A percentile compares a stretch with the other conserved stretches of the same genome.
phyloP scores from a whole-genome alignment of 441 rosid genomes.

The Populus hybrid region DNA sequence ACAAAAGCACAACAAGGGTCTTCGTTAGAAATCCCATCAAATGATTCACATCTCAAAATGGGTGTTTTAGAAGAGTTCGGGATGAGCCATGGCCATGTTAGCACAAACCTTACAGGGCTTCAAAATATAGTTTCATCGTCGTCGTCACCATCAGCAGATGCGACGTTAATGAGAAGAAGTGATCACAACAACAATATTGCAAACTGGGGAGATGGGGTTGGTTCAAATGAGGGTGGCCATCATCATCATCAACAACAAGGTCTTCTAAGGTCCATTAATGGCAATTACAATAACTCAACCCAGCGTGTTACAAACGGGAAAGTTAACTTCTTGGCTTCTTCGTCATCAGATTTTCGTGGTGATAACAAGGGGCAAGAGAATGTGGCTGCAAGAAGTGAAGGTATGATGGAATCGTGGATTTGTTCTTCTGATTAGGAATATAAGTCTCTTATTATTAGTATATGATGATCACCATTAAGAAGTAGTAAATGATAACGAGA shows the following conservation, averaged over 20 bases:
- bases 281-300: conserved; percentile 28
- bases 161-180: conserved; percentile 20
- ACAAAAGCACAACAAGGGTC: conserved; percentile 17
- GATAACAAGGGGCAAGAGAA: conserved; percentile 38
- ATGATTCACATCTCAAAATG: conserved; percentile 30
- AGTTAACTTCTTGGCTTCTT: conserved; percentile 21
- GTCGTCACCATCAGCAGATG: conserved; percentile 9
- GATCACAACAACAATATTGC: conserved; percentile 17
- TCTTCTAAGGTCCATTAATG: conserved; percentile 35
- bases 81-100: conserved; percentile 31
- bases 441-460: neutral
- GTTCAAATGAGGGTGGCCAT: conserved; percentile 17
- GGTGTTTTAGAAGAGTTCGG: conserved; percentile 46
- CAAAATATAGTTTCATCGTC: conserved; percentile 27
- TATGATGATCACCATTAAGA: neutral
- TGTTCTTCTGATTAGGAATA: conserved; percentile 59
- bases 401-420: conserved; percentile 84
- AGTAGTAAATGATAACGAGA: conserved; percentile 4
- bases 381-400: conserved; percentile 45
- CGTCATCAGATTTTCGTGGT: conserved; percentile 33
- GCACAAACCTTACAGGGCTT: conserved; percentile 25
- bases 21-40: conserved; percentile 21
- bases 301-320: conserved; percentile 31
- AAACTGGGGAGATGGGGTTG: conserved; percentile 30
- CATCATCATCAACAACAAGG: conserved; percentile 10